Conservation (phyloP, 352 stramenopile genomes). For the Phytophthora brassicae region DNA sequence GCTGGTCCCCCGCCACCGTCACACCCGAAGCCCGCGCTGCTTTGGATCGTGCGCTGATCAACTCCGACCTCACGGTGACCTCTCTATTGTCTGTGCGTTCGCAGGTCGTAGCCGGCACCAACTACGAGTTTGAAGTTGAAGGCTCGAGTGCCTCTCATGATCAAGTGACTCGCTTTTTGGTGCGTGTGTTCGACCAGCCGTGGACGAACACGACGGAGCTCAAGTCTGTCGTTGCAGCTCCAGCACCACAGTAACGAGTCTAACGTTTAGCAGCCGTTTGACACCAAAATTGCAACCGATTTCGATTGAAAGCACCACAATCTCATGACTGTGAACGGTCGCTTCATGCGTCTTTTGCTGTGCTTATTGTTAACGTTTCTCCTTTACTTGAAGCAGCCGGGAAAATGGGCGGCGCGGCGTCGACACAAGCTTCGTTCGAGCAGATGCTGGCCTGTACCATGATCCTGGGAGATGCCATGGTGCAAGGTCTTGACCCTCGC, state of each 20-base stretch:
- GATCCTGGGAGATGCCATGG: constrained; percentile 81
- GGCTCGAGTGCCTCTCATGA: constrained; percentile 29
- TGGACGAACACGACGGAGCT: constrained; percentile 38
- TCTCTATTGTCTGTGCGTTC: constrained; percentile 31
- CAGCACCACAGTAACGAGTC: constrained; percentile 11
- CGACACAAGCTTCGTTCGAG: constrained; percentile 69
- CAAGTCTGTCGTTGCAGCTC: constrained; percentile 18
- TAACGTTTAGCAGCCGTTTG: constrained; percentile 9
- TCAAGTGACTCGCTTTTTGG: constrained; percentile 23
- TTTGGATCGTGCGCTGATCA: constrained; percentile 25
- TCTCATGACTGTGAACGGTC: constrained; percentile 22
- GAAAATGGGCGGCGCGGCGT: constrained; percentile 68
- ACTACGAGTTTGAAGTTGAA: constrained; percentile 45
- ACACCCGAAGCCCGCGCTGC: constrained; percentile 26
- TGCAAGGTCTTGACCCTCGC: constrained; percentile 74
- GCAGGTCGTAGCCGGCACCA: constrained; percentile 44
- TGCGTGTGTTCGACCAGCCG: constrained; percentile 34
- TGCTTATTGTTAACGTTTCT: neutral
- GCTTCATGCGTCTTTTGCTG: constrained; percentile 5
- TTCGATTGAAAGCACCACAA: constrained; percentile 18
- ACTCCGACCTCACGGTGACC: constrained; percentile 25
- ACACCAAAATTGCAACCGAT: constrained; percentile 16
- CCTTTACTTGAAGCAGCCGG: constrained; percentile 4
- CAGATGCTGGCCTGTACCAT: constrained; percentile 88
- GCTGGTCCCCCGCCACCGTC: constrained; percentile 20